These are phyloP conservation scores for Arachnopeziza araneosa DNA, from an alignment of 2,329 filamentous ascomycete species.

Conservation along the genomic window DNA sequence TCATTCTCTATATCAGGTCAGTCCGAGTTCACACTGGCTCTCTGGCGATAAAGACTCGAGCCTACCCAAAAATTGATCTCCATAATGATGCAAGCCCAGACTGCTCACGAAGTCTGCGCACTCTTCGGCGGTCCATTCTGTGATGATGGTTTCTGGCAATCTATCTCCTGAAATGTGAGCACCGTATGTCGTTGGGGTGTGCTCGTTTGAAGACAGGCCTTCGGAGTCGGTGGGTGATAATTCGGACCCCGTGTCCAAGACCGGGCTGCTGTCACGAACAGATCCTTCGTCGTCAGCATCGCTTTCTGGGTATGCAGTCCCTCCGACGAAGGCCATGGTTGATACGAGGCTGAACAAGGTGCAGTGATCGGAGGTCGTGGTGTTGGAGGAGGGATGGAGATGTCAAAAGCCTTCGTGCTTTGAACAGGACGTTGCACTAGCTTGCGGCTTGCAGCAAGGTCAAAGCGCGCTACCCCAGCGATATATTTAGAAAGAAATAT, in stretches of 20 bases:
- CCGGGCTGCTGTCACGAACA: slow-evolving; percentile 61
- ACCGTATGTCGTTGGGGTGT: slow-evolving; percentile 74
- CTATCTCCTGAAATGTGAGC: slow-evolving; percentile 59
- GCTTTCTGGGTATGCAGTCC: slow-evolving; percentile 70
- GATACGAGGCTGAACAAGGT: not conserved
- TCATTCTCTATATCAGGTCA: slow-evolving; percentile 67
- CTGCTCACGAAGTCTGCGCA: slow-evolving; percentile 82
- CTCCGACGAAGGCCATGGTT: slow-evolving; percentile 53
- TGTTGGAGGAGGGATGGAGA: not conserved
- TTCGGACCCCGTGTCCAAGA: slow-evolving; percentile 60
- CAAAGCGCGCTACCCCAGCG: not conserved
- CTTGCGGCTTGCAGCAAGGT: not conserved
- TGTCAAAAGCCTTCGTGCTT: not conserved
- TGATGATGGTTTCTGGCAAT: slow-evolving; percentile 69
- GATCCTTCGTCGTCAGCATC: slow-evolving; percentile 77
- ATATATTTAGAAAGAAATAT: not conserved
- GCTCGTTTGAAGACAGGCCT: slow-evolving; percentile 58
- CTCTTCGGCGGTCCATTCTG: slow-evolving; percentile 79
- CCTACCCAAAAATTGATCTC: slow-evolving; percentile 76
- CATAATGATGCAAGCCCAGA: slow-evolving; percentile 77
- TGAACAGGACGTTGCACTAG: not conserved
- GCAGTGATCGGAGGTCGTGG: not conserved
- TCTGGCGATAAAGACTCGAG: not conserved
- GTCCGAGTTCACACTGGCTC: slow-evolving; percentile 14
- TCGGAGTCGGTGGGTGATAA: slow-evolving; percentile 67